phyloP scores from a whole-genome alignment of 106 monocot species.

The Dendrobium huoshanense region DNA sequence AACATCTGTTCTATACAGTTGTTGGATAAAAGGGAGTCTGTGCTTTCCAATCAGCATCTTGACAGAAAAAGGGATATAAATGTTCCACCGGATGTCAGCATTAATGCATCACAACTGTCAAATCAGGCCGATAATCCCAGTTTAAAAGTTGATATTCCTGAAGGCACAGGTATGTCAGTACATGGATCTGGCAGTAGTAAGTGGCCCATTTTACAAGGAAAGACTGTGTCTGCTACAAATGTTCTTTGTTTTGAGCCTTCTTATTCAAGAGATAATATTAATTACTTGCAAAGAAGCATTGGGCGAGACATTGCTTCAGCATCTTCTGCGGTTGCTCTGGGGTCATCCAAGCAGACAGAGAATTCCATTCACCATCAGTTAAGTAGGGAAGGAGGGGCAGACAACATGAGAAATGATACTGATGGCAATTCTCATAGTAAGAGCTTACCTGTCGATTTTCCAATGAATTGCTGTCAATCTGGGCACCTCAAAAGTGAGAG shows the following conservation, averaged over 20 bases:
- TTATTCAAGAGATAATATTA: slow-evolving; percentile 45
- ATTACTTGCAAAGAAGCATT: slow-evolving; percentile 30
- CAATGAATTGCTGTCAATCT: slow-evolving; percentile 18
- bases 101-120: slow-evolving; percentile 8
- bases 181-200: slow-evolving; percentile 53
- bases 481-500: slow-evolving; percentile 16
- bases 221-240: slow-evolving; percentile 37
- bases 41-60: slow-evolving; percentile 10
- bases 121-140: slow-evolving; percentile 19
- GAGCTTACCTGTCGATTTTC: slow-evolving; percentile 15
- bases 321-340: slow-evolving; percentile 56
- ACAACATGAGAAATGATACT: slow-evolving; percentile 17
- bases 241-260: slow-evolving; percentile 45
- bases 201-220: slow-evolving; percentile 61
- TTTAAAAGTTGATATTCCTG: slow-evolving; percentile 31
- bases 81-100: not conserved
- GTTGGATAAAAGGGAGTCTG: slow-evolving; percentile 10
- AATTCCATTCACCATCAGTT: slow-evolving; percentile 23
- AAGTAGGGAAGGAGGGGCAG: slow-evolving; percentile 24
- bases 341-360: slow-evolving; percentile 35
- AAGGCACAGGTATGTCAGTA: slow-evolving; percentile 64
- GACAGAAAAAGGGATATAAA: slow-evolving; percentile 3
- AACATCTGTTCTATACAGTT: slow-evolving; percentile 7
- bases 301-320: slow-evolving; percentile 36
- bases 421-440: slow-evolving; percentile 10